Conservation (phyloP, 176 grass and related monocot genomes). For the Phyllostachys edulis region DNA sequence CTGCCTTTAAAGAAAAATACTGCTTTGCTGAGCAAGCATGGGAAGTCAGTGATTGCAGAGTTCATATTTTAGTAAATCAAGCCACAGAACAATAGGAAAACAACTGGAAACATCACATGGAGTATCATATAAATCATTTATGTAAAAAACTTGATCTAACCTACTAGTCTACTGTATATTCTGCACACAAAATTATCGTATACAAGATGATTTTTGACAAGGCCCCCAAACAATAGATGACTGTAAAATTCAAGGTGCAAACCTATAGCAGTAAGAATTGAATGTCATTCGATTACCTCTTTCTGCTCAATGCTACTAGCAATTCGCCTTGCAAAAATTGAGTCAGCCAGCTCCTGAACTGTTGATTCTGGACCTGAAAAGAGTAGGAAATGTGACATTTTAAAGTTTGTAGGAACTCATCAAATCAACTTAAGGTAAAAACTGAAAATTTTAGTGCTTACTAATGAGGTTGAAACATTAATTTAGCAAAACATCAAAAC, state of each 20-base stretch:
- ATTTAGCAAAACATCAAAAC: not conserved
- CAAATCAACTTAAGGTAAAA: constrained; percentile 9
- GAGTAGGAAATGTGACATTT: constrained; percentile 10
- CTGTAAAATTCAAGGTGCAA: not conserved
- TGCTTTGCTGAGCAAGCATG: not conserved
- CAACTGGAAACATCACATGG: not conserved
- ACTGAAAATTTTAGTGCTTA: not conserved
- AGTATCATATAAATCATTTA: not conserved
- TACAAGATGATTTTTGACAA: not conserved
- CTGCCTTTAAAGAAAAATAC: not conserved
- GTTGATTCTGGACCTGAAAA: constrained; percentile 63
- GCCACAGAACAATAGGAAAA: not conserved
- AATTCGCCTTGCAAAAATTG: constrained; percentile 70
- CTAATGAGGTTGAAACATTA: not conserved
- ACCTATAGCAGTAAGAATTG: not conserved
- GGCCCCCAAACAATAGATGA: not conserved
- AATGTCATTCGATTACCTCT: constrained; percentile 37
- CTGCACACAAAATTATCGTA: not conserved
- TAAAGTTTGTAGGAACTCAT: constrained; percentile 20
- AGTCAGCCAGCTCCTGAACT: constrained; percentile 59
- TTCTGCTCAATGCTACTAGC: constrained; percentile 45
- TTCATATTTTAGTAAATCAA: constrained; percentile 11
- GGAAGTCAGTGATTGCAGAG: not conserved
- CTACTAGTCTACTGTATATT: not conserved
- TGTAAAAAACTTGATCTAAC: constrained; percentile 1